Base-by-base conservation (phyloP, 768 basidiomycete species). In the Tremella yokohamensis region DNA sequence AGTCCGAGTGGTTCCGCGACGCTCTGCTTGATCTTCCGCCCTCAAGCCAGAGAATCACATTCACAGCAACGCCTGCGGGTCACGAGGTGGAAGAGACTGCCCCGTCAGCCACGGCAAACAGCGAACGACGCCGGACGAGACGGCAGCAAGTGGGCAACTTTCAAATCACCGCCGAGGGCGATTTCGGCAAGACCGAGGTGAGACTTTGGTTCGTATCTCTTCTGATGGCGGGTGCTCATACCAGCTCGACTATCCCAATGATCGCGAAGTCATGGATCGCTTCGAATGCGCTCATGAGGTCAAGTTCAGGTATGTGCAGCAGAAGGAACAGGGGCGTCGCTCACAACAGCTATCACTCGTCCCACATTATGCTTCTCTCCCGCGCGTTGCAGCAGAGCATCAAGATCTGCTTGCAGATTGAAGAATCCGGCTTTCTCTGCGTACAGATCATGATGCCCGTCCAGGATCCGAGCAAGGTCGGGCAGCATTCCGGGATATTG, bases 231-330 rank as follows among this genome's bases (percentile, higher is more conserved):
- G 40, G 39, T 54, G n/a, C 40, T 24, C 40, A 16, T 3, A 15
- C 26, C 66, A 93, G 90, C 89, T 97, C 85, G 93, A 99, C 77
- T 98, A 93, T 62, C 91, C 91, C 2, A 91, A 89, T 66, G 91
- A 94, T 69, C 82, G 83, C 49, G 91, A 96, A 50, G 88, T 98
- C 0, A 81, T 97, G 26, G 91, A 96, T 76, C 84, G 85, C 0
- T 91, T 96, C 66, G 89, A 94, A 60, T 97, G 93, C 73, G 79
- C 76, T 11, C 79, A 80, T 37, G 77, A 79, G 7, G 81, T 91
- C 29, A 81, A 79, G 37, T 89, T 89, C 75, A 88, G 85, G 91
- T 91, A 61, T 47, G 79, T 54, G 15, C 15, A 0, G 4, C 25
- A 18, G 15, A 44, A 44, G 42, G 8, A 13, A 39, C 11, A 52